These are phyloP conservation scores for Aspergillus sparsus DNA, from an alignment of 495 filamentous ascomycete species.

Conservation along the genomic window DNA sequence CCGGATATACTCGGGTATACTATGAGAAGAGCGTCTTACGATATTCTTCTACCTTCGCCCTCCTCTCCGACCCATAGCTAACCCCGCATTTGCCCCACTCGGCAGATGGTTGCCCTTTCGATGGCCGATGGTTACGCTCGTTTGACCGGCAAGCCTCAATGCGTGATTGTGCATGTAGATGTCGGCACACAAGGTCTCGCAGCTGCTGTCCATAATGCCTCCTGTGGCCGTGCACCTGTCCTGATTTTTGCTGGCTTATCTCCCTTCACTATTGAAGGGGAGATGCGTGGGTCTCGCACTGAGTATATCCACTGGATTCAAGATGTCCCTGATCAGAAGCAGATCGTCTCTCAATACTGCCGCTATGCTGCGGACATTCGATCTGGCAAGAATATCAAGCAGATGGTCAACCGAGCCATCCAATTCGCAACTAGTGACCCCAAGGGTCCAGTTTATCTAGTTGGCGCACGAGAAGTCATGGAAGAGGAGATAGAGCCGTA, in stretches of 20 bases:
- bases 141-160: conserved; percentile 80
- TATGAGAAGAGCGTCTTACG: no score
- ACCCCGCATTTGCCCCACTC: conserved; percentile 19
- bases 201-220: conserved; percentile 90
- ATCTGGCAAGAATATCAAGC: conserved; percentile 89
- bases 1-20: conserved; percentile 1
- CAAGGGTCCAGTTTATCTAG: conserved; percentile 82
- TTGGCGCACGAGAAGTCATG: conserved; percentile 85
- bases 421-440: conserved; percentile 84
- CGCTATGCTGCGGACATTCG: conserved; percentile 91
- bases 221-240: conserved; percentile 80
- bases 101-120: conserved; percentile 95
- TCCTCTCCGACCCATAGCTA: no score
- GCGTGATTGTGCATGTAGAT: conserved; percentile 94
- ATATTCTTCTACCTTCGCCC: not conserved
- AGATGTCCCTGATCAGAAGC: conserved; percentile 92
- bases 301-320: conserved; percentile 99
- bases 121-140: conserved; percentile 97
- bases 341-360: conserved; percentile 90
- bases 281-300: conserved; percentile 82
- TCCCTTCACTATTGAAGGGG: conserved; percentile 88
- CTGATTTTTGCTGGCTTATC: conserved; percentile 89
- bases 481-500: conserved; percentile 90
- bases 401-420: conserved; percentile 88
- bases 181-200: conserved; percentile 92